These are phyloP conservation scores for Parastagonospora avenae DNA, from an alignment of 2,329 filamentous ascomycete species.

Conservation along the genomic window DNA sequence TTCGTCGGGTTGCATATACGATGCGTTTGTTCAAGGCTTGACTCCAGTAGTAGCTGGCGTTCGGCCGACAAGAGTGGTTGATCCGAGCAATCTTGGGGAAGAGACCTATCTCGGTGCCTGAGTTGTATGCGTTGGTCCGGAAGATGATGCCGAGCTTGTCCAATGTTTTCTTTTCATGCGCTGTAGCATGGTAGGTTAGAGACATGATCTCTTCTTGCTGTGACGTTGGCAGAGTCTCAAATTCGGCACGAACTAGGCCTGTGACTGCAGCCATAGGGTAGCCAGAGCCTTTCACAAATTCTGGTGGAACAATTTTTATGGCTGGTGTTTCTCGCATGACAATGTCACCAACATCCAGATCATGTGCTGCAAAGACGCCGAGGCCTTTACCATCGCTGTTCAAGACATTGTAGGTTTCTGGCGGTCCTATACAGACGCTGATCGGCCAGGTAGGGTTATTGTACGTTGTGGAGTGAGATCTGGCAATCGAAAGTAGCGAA, in stretches of 20 bases:
- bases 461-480: slow-evolving; percentile 16
- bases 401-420: slow-evolving; percentile 33
- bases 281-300: slow-evolving; percentile 28
- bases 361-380: slow-evolving; percentile 47
- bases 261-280: slow-evolving; percentile 33
- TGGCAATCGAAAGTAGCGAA: slow-evolving; percentile 1
- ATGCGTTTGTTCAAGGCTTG: slow-evolving; percentile 32
- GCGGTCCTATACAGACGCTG: slow-evolving; percentile 25
- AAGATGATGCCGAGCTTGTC: slow-evolving; percentile 39
- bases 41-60: slow-evolving; percentile 47
- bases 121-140: slow-evolving; percentile 45
- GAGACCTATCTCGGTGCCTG: slow-evolving; percentile 35
- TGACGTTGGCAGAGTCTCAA: slow-evolving; percentile 24
- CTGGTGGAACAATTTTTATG: slow-evolving; percentile 38
- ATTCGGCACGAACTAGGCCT: slow-evolving; percentile 28
- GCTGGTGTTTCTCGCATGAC: slow-evolving; percentile 50
- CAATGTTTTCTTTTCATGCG: slow-evolving; percentile 16
- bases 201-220: slow-evolving; percentile 33
- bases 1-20: slow-evolving; percentile 45
- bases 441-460: slow-evolving; percentile 15
- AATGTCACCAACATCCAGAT: slow-evolving; percentile 46
- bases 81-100: slow-evolving; percentile 45
- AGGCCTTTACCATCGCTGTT: slow-evolving; percentile 49
- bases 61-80: slow-evolving; percentile 45
- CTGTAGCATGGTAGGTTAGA: slow-evolving; percentile 30